Conservation (phyloP, 2,329 filamentous ascomycete genomes). For the Thelonectria blattea region DNA sequence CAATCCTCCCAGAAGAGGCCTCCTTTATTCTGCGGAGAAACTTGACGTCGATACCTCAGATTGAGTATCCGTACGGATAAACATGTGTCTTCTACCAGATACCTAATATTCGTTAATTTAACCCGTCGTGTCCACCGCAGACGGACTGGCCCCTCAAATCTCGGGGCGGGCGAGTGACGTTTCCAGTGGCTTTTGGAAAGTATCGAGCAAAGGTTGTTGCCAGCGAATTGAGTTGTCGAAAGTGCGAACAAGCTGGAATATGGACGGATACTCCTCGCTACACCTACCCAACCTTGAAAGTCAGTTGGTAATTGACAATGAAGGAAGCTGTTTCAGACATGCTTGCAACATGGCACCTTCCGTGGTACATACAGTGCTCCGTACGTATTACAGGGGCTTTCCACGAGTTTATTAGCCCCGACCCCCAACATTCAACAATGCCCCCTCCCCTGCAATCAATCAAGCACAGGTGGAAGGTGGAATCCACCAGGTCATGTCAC, state of each 20-base stretch:
- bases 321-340: no score
- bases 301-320: no score
- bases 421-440: conserved; percentile 12
- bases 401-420: neutral
- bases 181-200: neutral
- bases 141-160: conserved; percentile 12
- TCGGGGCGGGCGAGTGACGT: neutral
- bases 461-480: neutral
- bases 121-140: conserved; percentile 10
- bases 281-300: no score
- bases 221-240: no score
- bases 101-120: conserved; percentile 9
- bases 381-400: conserved; percentile 15
- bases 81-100: neutral
- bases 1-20: neutral
- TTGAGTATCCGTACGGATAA: conserved; percentile 3
- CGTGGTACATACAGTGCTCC: no score
- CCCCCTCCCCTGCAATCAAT: conserved; percentile 21
- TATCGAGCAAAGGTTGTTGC: neutral
- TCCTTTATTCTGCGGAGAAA: neutral
- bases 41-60: neutral
- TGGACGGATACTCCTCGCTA: no score
- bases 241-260: no score
- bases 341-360: neutral
- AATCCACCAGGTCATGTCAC: conserved; percentile 13